Conservation (phyloP, 768 basidiomycete species). For the Podaxis mareebaensis region DNA sequence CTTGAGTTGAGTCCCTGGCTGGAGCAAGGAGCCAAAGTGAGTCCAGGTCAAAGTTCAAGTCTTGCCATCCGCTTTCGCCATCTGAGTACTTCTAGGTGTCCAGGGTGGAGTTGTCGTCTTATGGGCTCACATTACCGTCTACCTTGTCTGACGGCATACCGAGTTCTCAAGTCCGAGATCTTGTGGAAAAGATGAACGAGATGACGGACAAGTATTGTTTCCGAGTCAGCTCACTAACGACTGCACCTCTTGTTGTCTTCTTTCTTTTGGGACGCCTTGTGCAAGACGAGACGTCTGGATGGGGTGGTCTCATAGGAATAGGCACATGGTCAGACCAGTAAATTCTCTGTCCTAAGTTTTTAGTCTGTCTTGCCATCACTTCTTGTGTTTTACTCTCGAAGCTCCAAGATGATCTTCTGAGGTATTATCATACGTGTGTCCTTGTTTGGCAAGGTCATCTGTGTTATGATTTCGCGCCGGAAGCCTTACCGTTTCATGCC, state of each 20-base stretch:
- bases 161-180: neutral
- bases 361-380: neutral
- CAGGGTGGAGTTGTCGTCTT: neutral
- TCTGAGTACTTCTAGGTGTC: neutral
- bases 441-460: constrained; percentile 7
- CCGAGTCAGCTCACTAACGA: constrained; percentile 19
- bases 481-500: neutral
- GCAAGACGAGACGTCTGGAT: constrained; percentile 23
- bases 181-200: constrained; percentile 4
- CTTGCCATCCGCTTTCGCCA: neutral
- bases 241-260: constrained; percentile 32
- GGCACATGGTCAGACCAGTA: constrained; percentile 35
- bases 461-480: neutral
- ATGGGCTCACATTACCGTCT: constrained; percentile 2
- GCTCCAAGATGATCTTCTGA: too few species aligned
- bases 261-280: constrained; percentile 37
- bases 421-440: neutral
- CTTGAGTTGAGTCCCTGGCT: constrained; percentile 20
- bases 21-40: constrained; percentile 13
- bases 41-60: neutral
- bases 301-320: constrained; percentile 37
- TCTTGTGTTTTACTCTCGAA: neutral
- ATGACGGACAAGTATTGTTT: constrained; percentile 30
- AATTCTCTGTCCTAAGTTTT: constrained; percentile 12
- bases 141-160: constrained; percentile 8